Evolutionary conservation across 2,329 filamentous ascomycete species (phyloP), one percentile per base, ranked within the genome.

Genomic region (Escovopsis sp.): DNA sequence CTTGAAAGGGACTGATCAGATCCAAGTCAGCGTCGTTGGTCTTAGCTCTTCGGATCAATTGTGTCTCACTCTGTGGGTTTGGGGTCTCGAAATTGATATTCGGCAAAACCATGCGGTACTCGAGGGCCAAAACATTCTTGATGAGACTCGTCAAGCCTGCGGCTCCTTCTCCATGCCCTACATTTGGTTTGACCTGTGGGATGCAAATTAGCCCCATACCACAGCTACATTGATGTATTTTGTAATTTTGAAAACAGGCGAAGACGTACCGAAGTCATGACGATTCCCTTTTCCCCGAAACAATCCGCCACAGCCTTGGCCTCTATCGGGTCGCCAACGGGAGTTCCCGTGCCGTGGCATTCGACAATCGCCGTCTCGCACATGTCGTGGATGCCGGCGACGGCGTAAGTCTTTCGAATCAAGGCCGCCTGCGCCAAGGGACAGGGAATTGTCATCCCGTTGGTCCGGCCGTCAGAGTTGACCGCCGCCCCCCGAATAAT

Each of bases 401-500:
- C 42, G n/a, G 12, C 20, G 44, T 64, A 64, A 0, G 52, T 50
- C 4, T 46, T 46, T 44, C 51, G 40, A 16, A 61, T 61, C 7
- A 61, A 40, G 1, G 39, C 46, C 12, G 48, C 52, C 43, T 65
- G 62, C 41, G 45, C 54, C 0, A 34, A 30, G 0, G 31, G 40
- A n/a, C 45, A 64, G 0, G 67, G 67, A 39, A 59, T 51, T 0
- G 62, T 63, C 33, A 69, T 58, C 1, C 62, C 65, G 0, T 60
- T 61, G 1, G 54, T 54, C 4, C 42, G 53, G 7, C 67, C 68
- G 40, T 70, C 64, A 33, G 50, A 47, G 41, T 63, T 64, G 29
- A 53, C 41, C 1, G 46, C 53, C 1, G 52, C 57, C 8, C 48
- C 57, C 2, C 56, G 51, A 29, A 65, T 54, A 15, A 62, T 46